These are phyloP conservation scores for Phylloporus sp. DNA, from an alignment of 768 basidiomycete species.

Conservation along the genomic window DNA sequence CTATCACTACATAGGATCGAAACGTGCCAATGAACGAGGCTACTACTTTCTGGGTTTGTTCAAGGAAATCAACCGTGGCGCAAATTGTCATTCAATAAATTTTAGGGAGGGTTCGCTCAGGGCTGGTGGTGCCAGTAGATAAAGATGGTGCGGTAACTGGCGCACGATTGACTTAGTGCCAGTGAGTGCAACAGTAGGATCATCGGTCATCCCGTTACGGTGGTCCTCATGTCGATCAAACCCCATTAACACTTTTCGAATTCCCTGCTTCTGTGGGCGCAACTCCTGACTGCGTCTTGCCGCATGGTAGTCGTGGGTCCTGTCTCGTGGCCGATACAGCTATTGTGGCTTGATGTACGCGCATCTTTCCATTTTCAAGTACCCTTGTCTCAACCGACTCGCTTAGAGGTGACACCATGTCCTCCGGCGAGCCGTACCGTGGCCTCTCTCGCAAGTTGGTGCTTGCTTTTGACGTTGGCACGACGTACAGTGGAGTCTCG, in stretches of 20 bases:
- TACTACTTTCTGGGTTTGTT: too few species aligned
- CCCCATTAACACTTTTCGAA: too few species aligned
- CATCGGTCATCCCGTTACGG: background rate
- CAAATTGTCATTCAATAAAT: too few species aligned
- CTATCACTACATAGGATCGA: too few species aligned
- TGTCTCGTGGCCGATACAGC: background rate
- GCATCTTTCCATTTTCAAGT: background rate
- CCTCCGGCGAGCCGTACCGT: slow-evolving; percentile 27
- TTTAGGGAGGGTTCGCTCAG: too few species aligned
- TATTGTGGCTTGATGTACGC: background rate
- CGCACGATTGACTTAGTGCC: too few species aligned
- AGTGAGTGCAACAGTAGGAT: too few species aligned
- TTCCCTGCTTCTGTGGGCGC: background rate
- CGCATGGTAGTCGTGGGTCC: background rate
- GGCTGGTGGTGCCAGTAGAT: too few species aligned
- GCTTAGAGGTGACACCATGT: slow-evolving; percentile 19
- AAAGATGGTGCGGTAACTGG: too few species aligned
- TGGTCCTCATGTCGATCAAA: background rate
- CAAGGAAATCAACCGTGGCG: too few species aligned
- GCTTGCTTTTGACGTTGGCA: slow-evolving; percentile 41
- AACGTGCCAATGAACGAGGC: too few species aligned
- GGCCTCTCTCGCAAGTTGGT: slow-evolving; percentile 40
- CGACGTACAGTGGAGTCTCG: slow-evolving; percentile 39
- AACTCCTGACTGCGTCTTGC: background rate
- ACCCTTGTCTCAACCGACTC: background rate